A percentile compares a stretch with the other conserved stretches of the same genome.
phyloP scores from a whole-genome alignment of 2,329 filamentous ascomycete species.

The Monilinia fructigena region DNA sequence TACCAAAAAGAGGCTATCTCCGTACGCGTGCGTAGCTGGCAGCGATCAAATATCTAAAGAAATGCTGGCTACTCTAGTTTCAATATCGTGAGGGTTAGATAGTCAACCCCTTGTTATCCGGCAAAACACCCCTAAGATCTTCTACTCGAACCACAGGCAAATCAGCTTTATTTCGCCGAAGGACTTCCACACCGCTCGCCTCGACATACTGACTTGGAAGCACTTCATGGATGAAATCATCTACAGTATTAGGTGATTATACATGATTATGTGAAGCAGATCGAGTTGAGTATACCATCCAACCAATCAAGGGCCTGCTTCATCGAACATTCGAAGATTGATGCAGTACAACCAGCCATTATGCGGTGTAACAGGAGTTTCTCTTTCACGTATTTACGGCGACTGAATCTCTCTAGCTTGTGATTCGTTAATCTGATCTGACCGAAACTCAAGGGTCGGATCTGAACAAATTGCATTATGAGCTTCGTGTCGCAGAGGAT shows the following conservation, averaged over 20 bases:
- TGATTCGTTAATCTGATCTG: slow-evolving; percentile 21
- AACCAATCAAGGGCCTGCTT: background rate
- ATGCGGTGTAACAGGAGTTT: slow-evolving; percentile 18
- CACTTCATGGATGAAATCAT: background rate
- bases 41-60: slow-evolving; percentile 17
- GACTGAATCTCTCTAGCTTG: background rate
- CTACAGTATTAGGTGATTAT: slow-evolving; percentile 13
- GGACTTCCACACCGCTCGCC: slow-evolving; percentile 16
- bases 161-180: slow-evolving; percentile 9
- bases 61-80: slow-evolving; percentile 1
- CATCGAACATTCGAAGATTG: background rate
- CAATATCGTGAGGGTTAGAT: slow-evolving; percentile 8
- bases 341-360: background rate
- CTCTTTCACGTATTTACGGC: slow-evolving; percentile 13
- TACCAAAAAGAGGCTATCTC: slow-evolving; percentile 12
- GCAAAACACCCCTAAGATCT: background rate
- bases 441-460: slow-evolving; percentile 5
- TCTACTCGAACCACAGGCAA: background rate
- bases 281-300: background rate
- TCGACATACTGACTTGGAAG: slow-evolving; percentile 14
- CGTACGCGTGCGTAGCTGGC: slow-evolving; percentile 19
- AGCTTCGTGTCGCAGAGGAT: slow-evolving; percentile 12
- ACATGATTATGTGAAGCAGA: slow-evolving; percentile 1
- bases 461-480: slow-evolving; percentile 19
- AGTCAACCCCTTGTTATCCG: slow-evolving; percentile 15